Base-by-base conservation (phyloP, 1,284 basidiomycete genomes). In the Ceratobasidium sp. region DNA sequence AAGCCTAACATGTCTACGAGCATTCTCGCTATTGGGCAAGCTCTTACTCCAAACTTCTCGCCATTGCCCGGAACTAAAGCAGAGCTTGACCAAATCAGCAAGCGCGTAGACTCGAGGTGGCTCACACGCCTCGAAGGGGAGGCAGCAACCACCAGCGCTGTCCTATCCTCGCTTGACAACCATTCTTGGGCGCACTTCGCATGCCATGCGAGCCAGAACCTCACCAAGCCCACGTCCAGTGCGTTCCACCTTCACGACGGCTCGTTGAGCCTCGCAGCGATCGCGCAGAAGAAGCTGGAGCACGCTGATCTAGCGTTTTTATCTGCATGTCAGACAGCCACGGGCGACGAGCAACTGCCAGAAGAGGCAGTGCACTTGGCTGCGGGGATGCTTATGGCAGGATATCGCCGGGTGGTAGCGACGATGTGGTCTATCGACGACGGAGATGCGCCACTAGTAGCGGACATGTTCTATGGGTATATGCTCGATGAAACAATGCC, bases 281-380 rank as follows among this genome's bases (percentile, higher is more conserved):
- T 73, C 16, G 48, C 34, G 1, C 27, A 24, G 5, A 62, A 16
- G 14, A n/a, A n/a, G 16, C 24, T 61, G 14, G 16, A 19, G 54
- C n/a, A 62, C 43, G 64, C 19, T 7, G 22, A 27, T 46, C 22
- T 68, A 16, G 46, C 64, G 9, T 68, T 68, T 24, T 43, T 68
- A 19, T 68, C 64, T 9, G 48, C 64, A 3, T 68, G 64, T 31
- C 49, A 68, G 14, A 49, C 48, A 9, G 64, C 64, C 14, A 24
- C 64, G 14, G 64, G 49, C 14, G 41, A 53, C 11, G 22, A 46
- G 24, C 11, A 51, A 16, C 22, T 39, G 27, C 48, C 64, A 27
- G 64, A 68, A 14, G 64, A 68, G 22, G 27, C 49, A n/a, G 16
- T 68, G 13, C 64, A 68, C 24, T n/a, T 68, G 16, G 46, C 64